Evolutionary conservation across 2,329 filamentous ascomycete species (phyloP).

Genomic region (Catunica adiposa): DNA sequence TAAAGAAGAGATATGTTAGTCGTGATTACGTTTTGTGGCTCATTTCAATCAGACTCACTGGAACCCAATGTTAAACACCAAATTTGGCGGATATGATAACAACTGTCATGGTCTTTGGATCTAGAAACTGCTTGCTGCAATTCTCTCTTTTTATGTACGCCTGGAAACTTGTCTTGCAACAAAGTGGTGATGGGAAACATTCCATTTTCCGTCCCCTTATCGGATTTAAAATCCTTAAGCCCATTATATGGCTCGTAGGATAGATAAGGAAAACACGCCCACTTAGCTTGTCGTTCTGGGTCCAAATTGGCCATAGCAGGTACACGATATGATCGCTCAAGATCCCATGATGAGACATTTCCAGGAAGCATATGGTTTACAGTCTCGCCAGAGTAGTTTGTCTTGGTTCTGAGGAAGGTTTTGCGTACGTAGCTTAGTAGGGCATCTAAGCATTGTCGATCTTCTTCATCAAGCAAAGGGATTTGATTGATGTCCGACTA

Average conservation of each 20-base stretch:
- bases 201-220: slow-evolving; percentile 19
- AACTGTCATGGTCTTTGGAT: slow-evolving; percentile 22
- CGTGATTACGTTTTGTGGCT: too few relatives aligned
- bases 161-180: slow-evolving; percentile 21
- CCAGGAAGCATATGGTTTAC: neutral
- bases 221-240: slow-evolving; percentile 14
- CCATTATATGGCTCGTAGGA: slow-evolving; percentile 28
- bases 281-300: slow-evolving; percentile 18
- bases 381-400: neutral
- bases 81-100: slow-evolving; percentile 32
- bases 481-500: neutral
- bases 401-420: neutral
- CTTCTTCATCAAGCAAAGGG: neutral
- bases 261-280: slow-evolving; percentile 33
- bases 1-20: neutral
- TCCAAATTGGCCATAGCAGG: neutral
- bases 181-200: slow-evolving; percentile 28
- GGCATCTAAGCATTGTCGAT: neutral
- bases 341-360: neutral
- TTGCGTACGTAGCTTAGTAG: neutral
- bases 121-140: neutral
- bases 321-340: neutral
- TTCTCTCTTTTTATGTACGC: neutral
- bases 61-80: slow-evolving; percentile 32
- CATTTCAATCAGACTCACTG: slow-evolving; percentile 21